These are phyloP conservation scores for Exserohilum turcica DNA, from an alignment of 2,329 filamentous ascomycete genomes.

Conservation along the genomic window DNA sequence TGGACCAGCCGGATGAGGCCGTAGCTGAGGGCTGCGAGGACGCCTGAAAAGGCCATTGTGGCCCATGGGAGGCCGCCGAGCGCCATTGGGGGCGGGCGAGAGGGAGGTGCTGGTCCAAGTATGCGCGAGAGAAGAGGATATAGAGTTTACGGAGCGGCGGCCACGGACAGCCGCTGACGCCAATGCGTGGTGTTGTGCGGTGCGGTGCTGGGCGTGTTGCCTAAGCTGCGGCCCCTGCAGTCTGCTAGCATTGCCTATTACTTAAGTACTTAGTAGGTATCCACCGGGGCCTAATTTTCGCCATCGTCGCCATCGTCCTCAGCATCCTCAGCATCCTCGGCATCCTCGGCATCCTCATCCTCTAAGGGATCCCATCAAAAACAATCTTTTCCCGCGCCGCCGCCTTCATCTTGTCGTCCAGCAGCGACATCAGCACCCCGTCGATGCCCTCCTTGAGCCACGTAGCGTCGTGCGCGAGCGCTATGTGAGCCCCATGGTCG, in stretches of 20 bases:
- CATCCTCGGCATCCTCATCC: too few relatives aligned
- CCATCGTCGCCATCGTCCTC: too few relatives aligned
- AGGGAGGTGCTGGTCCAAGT: neutral
- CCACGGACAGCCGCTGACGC: too few relatives aligned
- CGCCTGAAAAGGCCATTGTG: constrained; percentile 11
- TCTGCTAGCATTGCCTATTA: too few relatives aligned
- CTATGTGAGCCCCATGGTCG: constrained; percentile 31
- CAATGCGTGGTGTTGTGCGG: too few relatives aligned
- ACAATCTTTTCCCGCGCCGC: constrained; percentile 31
- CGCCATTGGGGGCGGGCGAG: constrained; percentile 6
- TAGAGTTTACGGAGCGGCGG: neutral
- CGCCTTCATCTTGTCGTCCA: constrained; percentile 32
- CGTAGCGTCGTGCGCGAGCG: constrained; percentile 38
- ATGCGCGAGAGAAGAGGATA: neutral
- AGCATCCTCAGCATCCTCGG: too few relatives aligned
- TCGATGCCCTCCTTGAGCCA: constrained; percentile 38
- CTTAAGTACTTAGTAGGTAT: too few relatives aligned
- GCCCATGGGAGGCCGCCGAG: constrained; percentile 19
- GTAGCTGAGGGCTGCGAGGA: constrained; percentile 24
- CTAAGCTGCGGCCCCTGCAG: too few relatives aligned
- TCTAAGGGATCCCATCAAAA: constrained; percentile 15
- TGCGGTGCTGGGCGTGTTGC: too few relatives aligned
- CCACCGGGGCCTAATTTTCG: too few relatives aligned
- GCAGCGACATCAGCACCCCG: constrained; percentile 35
- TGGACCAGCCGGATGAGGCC: constrained; percentile 24